Conservation (phyloP, 2,329 filamentous ascomycete species). For the Lasiodiplodia citricola region DNA sequence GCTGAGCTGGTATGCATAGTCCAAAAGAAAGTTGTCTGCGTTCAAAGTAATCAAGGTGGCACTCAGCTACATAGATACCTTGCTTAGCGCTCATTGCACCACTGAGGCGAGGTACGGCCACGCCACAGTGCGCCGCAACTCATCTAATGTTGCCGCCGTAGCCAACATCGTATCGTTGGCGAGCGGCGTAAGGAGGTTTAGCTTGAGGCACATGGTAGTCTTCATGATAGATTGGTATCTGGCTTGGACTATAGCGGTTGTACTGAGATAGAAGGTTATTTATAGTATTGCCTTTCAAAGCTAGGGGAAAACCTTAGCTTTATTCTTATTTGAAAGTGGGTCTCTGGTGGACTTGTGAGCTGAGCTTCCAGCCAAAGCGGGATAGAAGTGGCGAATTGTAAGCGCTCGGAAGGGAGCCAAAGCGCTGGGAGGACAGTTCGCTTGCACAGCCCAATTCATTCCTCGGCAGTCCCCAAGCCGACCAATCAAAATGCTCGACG, state of each 20-base stretch:
- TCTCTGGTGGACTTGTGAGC: too few species aligned
- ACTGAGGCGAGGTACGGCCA: background rate
- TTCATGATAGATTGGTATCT: background rate
- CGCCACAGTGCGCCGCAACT: background rate
- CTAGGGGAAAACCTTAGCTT: too few species aligned
- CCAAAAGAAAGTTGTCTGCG: background rate
- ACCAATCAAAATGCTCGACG: background rate
- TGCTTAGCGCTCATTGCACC: background rate
- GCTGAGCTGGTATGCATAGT: background rate
- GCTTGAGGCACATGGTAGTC: background rate
- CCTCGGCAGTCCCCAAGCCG: background rate
- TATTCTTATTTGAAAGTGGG: too few species aligned
- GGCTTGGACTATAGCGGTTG: background rate
- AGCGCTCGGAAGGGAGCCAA: background rate
- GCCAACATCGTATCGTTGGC: background rate
- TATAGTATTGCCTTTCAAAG: too few species aligned
- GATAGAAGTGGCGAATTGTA: background rate
- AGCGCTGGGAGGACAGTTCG: background rate
- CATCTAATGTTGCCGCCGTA: background rate
- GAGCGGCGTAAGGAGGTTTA: too few species aligned
- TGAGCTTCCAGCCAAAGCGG: background rate
- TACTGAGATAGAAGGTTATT: background rate
- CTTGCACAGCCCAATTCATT: background rate
- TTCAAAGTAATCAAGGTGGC: background rate
- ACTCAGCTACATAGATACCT: background rate